Evolutionary conservation across 2,329 filamentous ascomycete genomes (phyloP).

Genomic region (Dryadomyces quercus-mongolicae): DNA sequence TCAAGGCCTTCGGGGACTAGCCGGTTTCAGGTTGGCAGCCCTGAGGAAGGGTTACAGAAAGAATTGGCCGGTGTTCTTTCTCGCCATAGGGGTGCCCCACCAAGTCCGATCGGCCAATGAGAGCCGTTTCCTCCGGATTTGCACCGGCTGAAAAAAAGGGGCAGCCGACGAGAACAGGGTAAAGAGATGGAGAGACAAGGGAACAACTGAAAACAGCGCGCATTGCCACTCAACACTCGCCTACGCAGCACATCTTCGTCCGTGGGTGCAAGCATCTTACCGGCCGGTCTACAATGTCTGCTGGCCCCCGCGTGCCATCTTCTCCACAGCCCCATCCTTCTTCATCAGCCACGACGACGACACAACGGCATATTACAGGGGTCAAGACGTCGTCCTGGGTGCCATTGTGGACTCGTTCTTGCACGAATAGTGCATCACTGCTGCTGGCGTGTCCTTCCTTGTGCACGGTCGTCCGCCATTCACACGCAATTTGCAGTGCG

Average conservation of each 20-base stretch:
- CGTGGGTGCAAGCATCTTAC: background rate
- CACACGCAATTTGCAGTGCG: background rate
- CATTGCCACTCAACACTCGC: too few species aligned
- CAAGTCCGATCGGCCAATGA: background rate
- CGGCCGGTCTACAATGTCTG: background rate
- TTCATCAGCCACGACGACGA: too few species aligned
- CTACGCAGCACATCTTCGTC: too few species aligned
- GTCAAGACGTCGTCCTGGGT: too few species aligned
- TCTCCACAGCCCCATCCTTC: too few species aligned
- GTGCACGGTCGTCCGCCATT: background rate
- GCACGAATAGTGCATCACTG: too few species aligned
- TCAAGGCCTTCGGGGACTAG: background rate
- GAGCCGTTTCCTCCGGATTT: background rate
- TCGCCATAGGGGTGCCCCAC: background rate
- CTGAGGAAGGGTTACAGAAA: background rate
- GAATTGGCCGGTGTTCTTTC: background rate
- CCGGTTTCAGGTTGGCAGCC: background rate
- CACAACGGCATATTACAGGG: too few species aligned
- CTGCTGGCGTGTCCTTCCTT: background rate
- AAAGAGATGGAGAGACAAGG: background rate
- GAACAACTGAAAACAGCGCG: background rate
- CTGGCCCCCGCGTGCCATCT: too few species aligned
- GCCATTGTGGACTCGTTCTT: too few species aligned
- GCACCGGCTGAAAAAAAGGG: background rate
- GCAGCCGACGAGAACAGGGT: background rate